Evolutionary conservation across 2,329 filamentous ascomycete species (phyloP), one percentile per base, ranked within the genome.

Genomic region (Paradendryphiella salina): DNA sequence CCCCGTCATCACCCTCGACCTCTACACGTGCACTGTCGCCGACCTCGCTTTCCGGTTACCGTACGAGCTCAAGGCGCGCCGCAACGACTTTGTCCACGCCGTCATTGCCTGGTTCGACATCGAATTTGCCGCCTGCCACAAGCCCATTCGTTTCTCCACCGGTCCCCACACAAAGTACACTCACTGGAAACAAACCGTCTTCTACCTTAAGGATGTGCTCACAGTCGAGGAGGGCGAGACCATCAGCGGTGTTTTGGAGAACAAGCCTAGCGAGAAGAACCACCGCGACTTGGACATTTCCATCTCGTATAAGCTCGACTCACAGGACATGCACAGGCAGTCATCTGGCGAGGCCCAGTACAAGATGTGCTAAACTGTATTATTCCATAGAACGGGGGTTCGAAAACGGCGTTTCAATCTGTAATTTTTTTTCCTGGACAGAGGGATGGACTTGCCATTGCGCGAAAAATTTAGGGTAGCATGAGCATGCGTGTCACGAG

Each of bases 101-200:
- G 80, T 99, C 49, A 95, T 99, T 64, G 89, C 93, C 9, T 99
- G 94, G 94, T 99, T 99, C 79, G 94, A 99, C 73, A 97, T 99
- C 66, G 93, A 97, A 71, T 99, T 99, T 78, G 89, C 89, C 43
- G 92, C 91, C 52, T 97, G 94, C 83, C 94, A 99, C 83, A 97
- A 97, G 83, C 89, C 91, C 26, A 91, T 99, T 71, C 85, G 87
- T 70, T 99, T 99, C 82, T 96, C 90, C 46, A 99, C 94, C 14
- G 94, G 94, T 17, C 94, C 94, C 21, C 94, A 97, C 78, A 95
- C 93, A 66, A 97, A 96, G 79, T 97, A 97, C 79, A 99, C 94
- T 14, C 94, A 99, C 82, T 99, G 94, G 94, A 99, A 99, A 80
- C 94, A 99, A 81, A 99, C 94, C 10, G 94, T 99, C 57, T 97